phyloP scores from a whole-genome alignment of 768 basidiomycete species.

The Phlegmacium glaucopus region DNA sequence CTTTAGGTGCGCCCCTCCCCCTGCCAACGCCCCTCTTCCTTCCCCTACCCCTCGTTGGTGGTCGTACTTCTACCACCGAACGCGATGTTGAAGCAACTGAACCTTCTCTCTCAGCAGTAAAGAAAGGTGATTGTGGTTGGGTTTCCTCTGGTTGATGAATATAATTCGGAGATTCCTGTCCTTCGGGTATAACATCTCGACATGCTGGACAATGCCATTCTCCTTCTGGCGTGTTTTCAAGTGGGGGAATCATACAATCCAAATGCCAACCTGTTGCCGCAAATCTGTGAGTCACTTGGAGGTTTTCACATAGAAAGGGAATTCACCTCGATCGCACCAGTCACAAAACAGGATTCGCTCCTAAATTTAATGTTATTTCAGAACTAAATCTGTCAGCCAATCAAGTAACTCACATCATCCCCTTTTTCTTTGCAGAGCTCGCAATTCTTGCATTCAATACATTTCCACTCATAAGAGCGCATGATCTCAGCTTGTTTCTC shows the following conservation, averaged over 20 bases:
- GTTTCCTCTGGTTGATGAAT: conserved; percentile 4
- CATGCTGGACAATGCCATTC: conserved; percentile 76
- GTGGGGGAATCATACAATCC: conserved; percentile 72
- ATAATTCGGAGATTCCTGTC: background rate
- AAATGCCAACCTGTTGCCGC: conserved; percentile 70
- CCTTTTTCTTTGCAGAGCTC: conserved; percentile 84
- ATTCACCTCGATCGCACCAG: conserved; percentile 81
- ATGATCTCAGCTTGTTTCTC: conserved; percentile 56
- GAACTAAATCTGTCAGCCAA: background rate
- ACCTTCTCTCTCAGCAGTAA: conserved; percentile 15
- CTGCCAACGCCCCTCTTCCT: conserved; percentile 18
- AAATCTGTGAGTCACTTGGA: conserved; percentile 3
- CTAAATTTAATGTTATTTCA: conserved; percentile 32
- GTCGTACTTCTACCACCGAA: conserved; percentile 11
- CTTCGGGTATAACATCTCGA: conserved; percentile 29
- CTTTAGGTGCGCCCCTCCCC: conserved; percentile 31
- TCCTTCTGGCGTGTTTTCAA: conserved; percentile 70
- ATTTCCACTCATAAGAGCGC: conserved; percentile 78
- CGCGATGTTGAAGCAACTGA: conserved; percentile 30
- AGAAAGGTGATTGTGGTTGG: conserved; percentile 5
- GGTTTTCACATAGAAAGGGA: background rate
- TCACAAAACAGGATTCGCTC: conserved; percentile 88
- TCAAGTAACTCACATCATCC: conserved; percentile 68
- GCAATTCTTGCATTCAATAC: conserved; percentile 90
- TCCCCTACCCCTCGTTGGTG: conserved; percentile 10